Conservation (phyloP, 306 rosid genomes). For the Trichosanthes cucumerina region DNA sequence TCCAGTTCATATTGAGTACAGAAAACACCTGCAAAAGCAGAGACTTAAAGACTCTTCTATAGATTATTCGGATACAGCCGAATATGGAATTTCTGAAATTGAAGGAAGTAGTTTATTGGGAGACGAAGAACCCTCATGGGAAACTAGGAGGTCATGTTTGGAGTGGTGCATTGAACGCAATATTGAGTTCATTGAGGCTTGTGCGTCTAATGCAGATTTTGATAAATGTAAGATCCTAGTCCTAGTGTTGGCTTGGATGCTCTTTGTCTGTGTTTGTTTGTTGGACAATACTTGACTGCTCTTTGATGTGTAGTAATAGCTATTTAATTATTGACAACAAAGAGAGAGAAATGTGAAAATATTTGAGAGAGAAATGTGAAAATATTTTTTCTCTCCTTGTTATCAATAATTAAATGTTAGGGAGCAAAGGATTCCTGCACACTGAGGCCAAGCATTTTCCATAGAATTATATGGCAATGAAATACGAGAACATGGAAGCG, state of each 20-base stretch:
- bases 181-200: constrained; percentile 78
- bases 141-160: constrained; percentile 46
- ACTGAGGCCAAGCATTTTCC: no score
- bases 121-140: constrained; percentile 37
- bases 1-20: constrained; percentile 69
- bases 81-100: constrained; percentile 64
- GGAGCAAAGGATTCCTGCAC: no score
- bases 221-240: constrained; percentile 53
- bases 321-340: no score
- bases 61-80: constrained; percentile 28
- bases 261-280: background rate
- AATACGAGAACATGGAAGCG: background rate
- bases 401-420: no score
- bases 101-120: constrained; percentile 80
- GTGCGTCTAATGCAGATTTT: constrained; percentile 69
- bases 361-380: no score
- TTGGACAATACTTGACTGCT: no score
- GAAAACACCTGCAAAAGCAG: constrained; percentile 43
- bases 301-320: no score
- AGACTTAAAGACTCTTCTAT: constrained; percentile 35
- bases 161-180: constrained; percentile 71
- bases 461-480: background rate
- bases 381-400: no score
- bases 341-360: no score
- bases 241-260: constrained; percentile 11